Base-by-base conservation (phyloP, 1,284 basidiomycete species). In the Inonotus obliquus region DNA sequence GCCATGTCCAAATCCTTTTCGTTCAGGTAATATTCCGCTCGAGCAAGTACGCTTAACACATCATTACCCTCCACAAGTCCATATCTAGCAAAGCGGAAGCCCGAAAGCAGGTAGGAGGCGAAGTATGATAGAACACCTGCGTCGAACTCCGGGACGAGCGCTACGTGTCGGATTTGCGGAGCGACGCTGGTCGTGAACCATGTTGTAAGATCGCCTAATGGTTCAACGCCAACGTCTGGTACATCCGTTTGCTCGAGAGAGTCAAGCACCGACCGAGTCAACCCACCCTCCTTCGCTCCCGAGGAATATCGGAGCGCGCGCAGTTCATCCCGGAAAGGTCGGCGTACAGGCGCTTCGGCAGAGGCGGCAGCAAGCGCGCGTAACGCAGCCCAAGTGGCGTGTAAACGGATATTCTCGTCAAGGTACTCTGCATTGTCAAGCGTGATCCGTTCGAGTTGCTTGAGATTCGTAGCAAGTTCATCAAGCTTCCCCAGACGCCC, bases 401-500 rank as follows among this genome's bases (percentile, higher is more conserved):
- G 93, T 25, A 96, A 77, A 64, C 91, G 87, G 63, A 95, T 83
- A 74, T 94, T 96, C 74, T 96, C 92, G 71, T 95, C 92, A 54
- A 97, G 85, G 66, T 91, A 91, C 21, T 82, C 80, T 29, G 92
- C 90, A 76, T 98, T 98, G 76, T 96, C 95, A 52, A 95, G 81
- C 0, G 94, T 91, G 65, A 98, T 83, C 60, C 91, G 86, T 75
- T 98, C 94, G 44, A 99, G 85, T 65, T 90, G 87, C 76, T 96
- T 96, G 65, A 99, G 80, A 63, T 92, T 91, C 0, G 90, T 87
- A 14, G 94, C 89, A 59, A 99, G 87, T 72, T 96, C 89, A 72
- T 97, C 94, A 45, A 99, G 86, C 76, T 95, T 97, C 64, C 94
- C 92, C 10, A 99, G 83, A 64, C 96, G 90, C 19, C 96, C 96